Conservation (phyloP, 208 protist species). For the Crithidia acanthocephali region DNA sequence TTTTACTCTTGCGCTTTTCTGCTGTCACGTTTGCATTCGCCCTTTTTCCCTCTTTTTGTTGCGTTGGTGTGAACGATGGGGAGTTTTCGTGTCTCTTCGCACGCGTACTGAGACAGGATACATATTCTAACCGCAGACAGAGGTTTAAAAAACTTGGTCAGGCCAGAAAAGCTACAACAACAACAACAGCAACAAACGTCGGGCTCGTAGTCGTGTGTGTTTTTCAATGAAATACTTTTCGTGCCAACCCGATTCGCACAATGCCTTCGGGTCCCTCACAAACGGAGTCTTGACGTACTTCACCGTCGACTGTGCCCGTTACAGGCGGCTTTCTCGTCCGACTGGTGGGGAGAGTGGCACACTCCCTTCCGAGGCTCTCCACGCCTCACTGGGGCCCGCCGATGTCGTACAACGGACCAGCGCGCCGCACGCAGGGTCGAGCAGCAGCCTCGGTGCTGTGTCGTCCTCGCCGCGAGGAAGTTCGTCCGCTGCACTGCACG, state of each 20-base stretch:
- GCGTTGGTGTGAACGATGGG: no score
- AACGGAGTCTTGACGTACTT: conserved; percentile 81
- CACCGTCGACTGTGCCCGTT: conserved; percentile 50
- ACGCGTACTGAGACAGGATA: no score
- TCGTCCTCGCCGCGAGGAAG: background rate
- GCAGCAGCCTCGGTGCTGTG: no score
- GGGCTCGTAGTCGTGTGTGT: background rate
- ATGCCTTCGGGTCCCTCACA: conserved; percentile 76
- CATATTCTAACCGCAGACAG: no score
- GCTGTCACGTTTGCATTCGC: no score
- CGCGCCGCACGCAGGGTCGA: no score
- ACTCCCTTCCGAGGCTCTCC: background rate
- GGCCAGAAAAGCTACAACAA: no score
- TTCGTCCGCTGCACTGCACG: background rate
- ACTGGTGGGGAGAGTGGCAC: conserved; percentile 1
- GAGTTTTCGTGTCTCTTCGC: no score
- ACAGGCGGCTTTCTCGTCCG: conserved; percentile 10
- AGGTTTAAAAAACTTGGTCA: no score
- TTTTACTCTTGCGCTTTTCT: no score
- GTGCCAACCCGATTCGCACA: conserved; percentile 84
- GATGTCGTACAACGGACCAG: background rate
- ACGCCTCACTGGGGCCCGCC: background rate
- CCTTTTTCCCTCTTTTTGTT: no score
- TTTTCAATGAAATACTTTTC: conserved; percentile 78
- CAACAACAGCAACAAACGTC: no score